Base-by-base conservation (phyloP, 371 early-diverging fungal genomes). In the Funneliformis caledonium region DNA sequence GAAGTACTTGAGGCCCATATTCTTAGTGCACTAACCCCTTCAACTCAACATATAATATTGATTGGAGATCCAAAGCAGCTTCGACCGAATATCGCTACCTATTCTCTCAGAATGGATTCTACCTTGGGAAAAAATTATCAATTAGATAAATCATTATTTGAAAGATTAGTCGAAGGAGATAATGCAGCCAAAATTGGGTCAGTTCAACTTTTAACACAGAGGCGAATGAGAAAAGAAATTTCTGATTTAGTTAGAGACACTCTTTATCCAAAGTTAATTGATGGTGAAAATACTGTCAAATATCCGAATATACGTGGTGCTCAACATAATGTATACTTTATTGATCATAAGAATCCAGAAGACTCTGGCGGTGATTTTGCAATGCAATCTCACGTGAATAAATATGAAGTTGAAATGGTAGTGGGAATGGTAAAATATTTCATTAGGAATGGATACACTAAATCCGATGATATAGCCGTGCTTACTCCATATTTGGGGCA, bases 191-290 rank as follows among this genome's bases (percentile, higher is more conserved):
- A 48, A 3, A 19, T 75, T 16, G 56, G 91, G 0, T 83, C 86
- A 16, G 85, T 89, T 0, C 81, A 88, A 26, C 83, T 94, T 19
- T 87, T 88, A 0, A 88, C 88, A 65, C 94, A 94, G 80, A 82
- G 93, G 37, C 90, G 94, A 48, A 94, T 94, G 94, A 83, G 92
- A 6, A 93, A 93, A 1, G 91, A 91, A 56, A 92, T 94, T 60
- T 87, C 92, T 19, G 86, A 87, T 45, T 75, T 93, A 12, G 86
- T 93, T 31, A 78, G 88, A 52, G 33, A 67, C 19, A 82, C 86
- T 0, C 76, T 86, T 3, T 87, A 87, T 70, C 79, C 82, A 1
- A 16, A 83, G 0, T 78, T 86, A 1, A 72, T 81, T 26, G 90
- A 90, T 43, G 85, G 82, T 10, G 81, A 52, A 0, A 74, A 16